phyloP scores from a whole-genome alignment of 2,329 filamentous ascomycete genomes.

The Penicillium sp. region DNA sequence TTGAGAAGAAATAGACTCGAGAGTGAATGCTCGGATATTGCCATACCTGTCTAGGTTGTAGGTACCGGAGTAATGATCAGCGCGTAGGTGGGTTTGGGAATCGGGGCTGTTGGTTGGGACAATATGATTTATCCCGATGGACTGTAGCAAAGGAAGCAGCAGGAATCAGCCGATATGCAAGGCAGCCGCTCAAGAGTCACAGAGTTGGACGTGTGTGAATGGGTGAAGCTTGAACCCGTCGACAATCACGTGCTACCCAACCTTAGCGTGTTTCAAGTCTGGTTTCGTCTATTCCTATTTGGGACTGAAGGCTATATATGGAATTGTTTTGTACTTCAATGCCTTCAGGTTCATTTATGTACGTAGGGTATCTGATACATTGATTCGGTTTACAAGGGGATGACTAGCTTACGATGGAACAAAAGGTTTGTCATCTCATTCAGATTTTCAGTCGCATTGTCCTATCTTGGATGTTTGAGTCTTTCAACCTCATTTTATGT shows the following conservation, averaged over 20 bases:
- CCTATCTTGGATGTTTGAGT: not conserved
- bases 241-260: not conserved
- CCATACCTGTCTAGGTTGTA: conserved; percentile 18
- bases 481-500: not conserved
- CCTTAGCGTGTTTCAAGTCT: conserved; percentile 32
- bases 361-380: not conserved
- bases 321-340: not conserved
- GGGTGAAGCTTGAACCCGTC: conserved; percentile 16
- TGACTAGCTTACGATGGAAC: not conserved
- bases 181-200: conserved; percentile 7
- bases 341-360: not conserved
- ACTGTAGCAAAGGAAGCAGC: conserved; percentile 5
- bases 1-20: conserved; percentile 7
- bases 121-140: not conserved
- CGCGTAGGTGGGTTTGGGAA: conserved; percentile 6
- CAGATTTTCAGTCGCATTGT: not conserved
- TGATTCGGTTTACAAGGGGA: not conserved
- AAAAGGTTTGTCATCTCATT: not conserved
- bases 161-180: conserved; percentile 5
- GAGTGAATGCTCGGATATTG: conserved; percentile 16
- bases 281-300: conserved; percentile 17
- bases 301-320: not conserved
- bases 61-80: conserved; percentile 26
- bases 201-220: conserved; percentile 13
- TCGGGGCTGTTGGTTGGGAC: not conserved